Conservation (phyloP, 1,284 basidiomycete genomes). For the Singerocomus inundabilis region DNA sequence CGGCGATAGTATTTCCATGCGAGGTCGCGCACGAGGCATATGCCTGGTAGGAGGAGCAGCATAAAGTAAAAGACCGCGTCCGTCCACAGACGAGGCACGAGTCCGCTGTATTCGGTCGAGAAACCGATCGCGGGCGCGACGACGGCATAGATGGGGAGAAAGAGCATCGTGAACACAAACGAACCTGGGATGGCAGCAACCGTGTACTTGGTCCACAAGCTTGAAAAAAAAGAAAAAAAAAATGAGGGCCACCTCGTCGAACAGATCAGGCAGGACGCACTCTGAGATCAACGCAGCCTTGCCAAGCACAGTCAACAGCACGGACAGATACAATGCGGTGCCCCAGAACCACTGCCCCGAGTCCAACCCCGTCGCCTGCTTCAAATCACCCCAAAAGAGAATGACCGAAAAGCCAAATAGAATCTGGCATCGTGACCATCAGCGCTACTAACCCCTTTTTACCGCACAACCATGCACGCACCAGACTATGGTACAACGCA, state of each 20-base stretch:
- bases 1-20: slow-evolving; percentile 96
- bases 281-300: slow-evolving; percentile 98
- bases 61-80: slow-evolving; percentile 89
- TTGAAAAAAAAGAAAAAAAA: too few relatives aligned
- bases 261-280: slow-evolving; percentile 52
- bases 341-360: slow-evolving; percentile 99
- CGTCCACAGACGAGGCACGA: slow-evolving; percentile 87
- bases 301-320: slow-evolving; percentile 92
- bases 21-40: slow-evolving; percentile 90
- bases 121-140: slow-evolving; percentile 87
- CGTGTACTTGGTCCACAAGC: slow-evolving; percentile 99
- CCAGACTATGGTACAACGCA: slow-evolving; percentile 90
- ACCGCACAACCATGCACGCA: slow-evolving; percentile 39
- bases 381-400: slow-evolving; percentile 90
- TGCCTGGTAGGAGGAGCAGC: slow-evolving; percentile 82
- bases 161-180: slow-evolving; percentile 91
- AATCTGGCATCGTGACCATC: slow-evolving; percentile 48
- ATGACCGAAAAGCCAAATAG: slow-evolving; percentile 87
- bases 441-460: background rate
- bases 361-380: slow-evolving; percentile 77
- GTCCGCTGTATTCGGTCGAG: slow-evolving; percentile 85
- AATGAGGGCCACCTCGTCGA: too few relatives aligned
- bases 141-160: slow-evolving; percentile 88
- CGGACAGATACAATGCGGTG: slow-evolving; percentile 89
- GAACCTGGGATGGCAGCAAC: slow-evolving; percentile 96